A percentile compares a stretch with the other conserved stretches of the same genome.
phyloP scores from a whole-genome alignment of 2,329 filamentous ascomycete species.

The Fusarium nurragi region DNA sequence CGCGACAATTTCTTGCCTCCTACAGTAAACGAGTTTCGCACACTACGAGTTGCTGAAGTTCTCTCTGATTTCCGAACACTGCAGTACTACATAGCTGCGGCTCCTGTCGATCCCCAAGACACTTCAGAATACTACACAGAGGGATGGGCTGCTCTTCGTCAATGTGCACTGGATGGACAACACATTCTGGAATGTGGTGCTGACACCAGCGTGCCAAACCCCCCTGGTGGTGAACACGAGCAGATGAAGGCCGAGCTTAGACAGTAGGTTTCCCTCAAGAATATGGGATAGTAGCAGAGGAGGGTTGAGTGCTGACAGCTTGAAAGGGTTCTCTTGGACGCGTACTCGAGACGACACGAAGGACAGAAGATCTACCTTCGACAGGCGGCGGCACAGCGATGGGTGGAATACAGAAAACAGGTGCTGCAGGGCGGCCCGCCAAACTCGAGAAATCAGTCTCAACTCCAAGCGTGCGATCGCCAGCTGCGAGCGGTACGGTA shows the following conservation, averaged over 20 bases:
- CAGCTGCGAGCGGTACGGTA: conserved; percentile 65
- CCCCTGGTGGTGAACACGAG: conserved; percentile 64
- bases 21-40: conserved; percentile 69
- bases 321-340: conserved; percentile 66
- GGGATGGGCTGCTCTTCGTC: conserved; percentile 69
- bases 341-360: conserved; percentile 69
- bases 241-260: conserved; percentile 70
- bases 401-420: conserved; percentile 64
- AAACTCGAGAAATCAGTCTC: conserved; percentile 56
- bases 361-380: conserved; percentile 72
- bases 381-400: conserved; percentile 67
- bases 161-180: conserved; percentile 70
- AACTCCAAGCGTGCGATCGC: conserved; percentile 64
- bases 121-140: conserved; percentile 70
- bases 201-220: conserved; percentile 66
- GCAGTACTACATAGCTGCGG: conserved; percentile 69
- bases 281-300: not conserved
- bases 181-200: conserved; percentile 72
- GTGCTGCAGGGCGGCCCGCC: conserved; percentile 64
- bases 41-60: conserved; percentile 68
- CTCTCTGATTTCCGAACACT: conserved; percentile 69
- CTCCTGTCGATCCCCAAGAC: conserved; percentile 63
- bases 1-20: conserved; percentile 13
- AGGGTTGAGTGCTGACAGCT: conserved; percentile 9
- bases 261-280: conserved; percentile 58